Base-by-base conservation (phyloP, 2,329 filamentous ascomycete genomes). In the Amauroascus verrucosus region DNA sequence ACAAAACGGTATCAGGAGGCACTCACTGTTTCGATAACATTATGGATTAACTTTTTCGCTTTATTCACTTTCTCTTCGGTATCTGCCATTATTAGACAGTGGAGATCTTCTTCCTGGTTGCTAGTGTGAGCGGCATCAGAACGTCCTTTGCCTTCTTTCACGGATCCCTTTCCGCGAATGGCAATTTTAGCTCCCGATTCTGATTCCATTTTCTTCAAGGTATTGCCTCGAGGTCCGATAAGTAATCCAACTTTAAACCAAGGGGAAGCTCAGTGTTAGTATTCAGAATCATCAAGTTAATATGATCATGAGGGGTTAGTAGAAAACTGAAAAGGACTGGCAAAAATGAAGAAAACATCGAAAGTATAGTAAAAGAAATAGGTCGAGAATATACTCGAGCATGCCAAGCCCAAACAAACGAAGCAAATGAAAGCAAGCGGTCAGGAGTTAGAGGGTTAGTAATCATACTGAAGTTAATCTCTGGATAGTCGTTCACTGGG, bases 391-490 rank as follows among this genome's bases (percentile, higher is more conserved):
- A 64, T 59, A 40, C 53, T 55, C 53, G 30, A 51, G 53, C 43
- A 38, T 43, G 28, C 46, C 24, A 44, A 28, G 13, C 8, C 51
- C 7, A 48, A 68, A 61, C 60, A 69, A 18, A 52, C 57, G 62
- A 65, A 68, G 61, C 64, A 69, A 74, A 70, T 62, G 65, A 61
- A 65, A 64, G 63, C 75, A 70, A 75, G 67, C 66, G 67, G 73
- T 86, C 84, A 86, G 83, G 80, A 79, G 83, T 86, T 85, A 84
- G 83, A 89, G 88, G 89, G 88, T 95, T 95, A 95, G 90, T 85
- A 90, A 93, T 91, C 91, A 91, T 96, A 98, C 93, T 98, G 88
- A 98, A 98, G 85, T 98, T 98, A 84, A 98, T 97, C 75, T 98
- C 93, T 80, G 93, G 93, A 73, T 98, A 98, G 75, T 98, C 93